A percentile compares a stretch with the other conserved stretches of the same genome.
These are phyloP conservation scores for Solanum peruvianum DNA, from an alignment of 257 asterid species.

Conservation along the genomic window DNA sequence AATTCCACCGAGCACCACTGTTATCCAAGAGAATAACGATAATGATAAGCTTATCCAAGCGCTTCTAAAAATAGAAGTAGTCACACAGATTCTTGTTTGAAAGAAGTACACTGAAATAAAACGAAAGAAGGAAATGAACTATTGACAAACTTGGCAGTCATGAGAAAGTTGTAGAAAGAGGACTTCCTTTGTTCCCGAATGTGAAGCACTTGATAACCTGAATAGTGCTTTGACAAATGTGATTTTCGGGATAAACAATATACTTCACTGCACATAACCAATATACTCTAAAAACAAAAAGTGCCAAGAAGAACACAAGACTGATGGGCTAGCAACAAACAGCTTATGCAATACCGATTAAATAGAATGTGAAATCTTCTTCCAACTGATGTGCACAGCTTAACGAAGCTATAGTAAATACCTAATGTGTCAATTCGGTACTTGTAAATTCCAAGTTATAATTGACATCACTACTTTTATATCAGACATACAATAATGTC, in stretches of 20 bases:
- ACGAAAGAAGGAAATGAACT: neutral
- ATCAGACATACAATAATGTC: neutral
- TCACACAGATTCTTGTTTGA: neutral
- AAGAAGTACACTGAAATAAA: neutral
- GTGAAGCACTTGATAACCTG: neutral
- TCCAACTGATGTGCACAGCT: neutral
- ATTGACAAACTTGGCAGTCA: neutral
- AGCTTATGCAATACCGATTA: neutral
- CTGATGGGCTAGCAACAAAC: neutral
- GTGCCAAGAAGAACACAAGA: neutral
- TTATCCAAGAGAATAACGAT: neutral
- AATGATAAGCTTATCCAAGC: neutral
- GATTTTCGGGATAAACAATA: neutral
- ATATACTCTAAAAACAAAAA: neutral
- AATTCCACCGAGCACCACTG: neutral
- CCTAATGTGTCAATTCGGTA: neutral
- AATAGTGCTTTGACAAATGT: neutral
- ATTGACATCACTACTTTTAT: neutral
- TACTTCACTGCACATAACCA: neutral
- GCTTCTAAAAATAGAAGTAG: neutral
- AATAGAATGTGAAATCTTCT: neutral
- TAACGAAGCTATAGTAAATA: neutral
- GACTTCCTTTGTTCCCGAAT: neutral
- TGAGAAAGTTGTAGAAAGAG: neutral
- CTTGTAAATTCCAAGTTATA: neutral